A percentile compares a stretch with the other conserved stretches of the same genome.
Evolutionary conservation across 1,139 yeast species (phyloP).

Genomic region (Pichia sp.): DNA sequence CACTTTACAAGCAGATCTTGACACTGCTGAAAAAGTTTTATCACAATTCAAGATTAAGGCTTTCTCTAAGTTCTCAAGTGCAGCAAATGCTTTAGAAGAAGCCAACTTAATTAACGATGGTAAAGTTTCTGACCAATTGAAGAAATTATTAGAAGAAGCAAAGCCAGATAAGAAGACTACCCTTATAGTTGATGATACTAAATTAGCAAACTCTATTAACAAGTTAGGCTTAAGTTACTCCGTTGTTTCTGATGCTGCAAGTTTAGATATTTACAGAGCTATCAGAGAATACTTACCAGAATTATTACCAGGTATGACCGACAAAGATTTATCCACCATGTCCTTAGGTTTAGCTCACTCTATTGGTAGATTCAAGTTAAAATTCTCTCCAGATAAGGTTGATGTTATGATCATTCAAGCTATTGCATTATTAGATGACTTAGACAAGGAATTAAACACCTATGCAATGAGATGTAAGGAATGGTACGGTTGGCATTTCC

Average conservation of each 20-base stretch:
- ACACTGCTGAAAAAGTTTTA: slow-evolving; percentile 79
- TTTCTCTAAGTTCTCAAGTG: slow-evolving; percentile 90
- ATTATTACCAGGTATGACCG: slow-evolving; percentile 89
- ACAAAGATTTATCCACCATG: slow-evolving; percentile 86
- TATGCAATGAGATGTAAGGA: slow-evolving; percentile 98
- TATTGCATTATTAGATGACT: slow-evolving; percentile 92
- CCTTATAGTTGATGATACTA: slow-evolving; percentile 90
- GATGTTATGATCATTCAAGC: slow-evolving; percentile 99
- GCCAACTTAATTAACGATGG: slow-evolving; percentile 92
- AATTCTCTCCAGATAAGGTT: slow-evolving; percentile 96
- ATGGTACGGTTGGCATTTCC: slow-evolving; percentile 99
- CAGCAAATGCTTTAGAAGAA: slow-evolving; percentile 96
- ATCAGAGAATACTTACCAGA: slow-evolving; percentile 93
- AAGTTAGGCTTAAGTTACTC: slow-evolving; percentile 86
- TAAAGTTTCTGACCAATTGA: slow-evolving; percentile 82
- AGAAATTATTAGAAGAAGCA: slow-evolving; percentile 72
- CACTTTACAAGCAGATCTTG: slow-evolving; percentile 70
- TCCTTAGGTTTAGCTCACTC: slow-evolving; percentile 97
- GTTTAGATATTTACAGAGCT: slow-evolving; percentile 92
- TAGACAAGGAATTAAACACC: slow-evolving; percentile 96
- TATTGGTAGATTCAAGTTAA: slow-evolving; percentile 95
- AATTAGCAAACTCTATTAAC: slow-evolving; percentile 94
- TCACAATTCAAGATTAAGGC: slow-evolving; percentile 88
- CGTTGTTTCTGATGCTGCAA: slow-evolving; percentile 92
- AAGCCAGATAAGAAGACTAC: slow-evolving; percentile 89